phyloP scores from a whole-genome alignment of 306 rosid genomes.

The Trifolium fragiferum region DNA sequence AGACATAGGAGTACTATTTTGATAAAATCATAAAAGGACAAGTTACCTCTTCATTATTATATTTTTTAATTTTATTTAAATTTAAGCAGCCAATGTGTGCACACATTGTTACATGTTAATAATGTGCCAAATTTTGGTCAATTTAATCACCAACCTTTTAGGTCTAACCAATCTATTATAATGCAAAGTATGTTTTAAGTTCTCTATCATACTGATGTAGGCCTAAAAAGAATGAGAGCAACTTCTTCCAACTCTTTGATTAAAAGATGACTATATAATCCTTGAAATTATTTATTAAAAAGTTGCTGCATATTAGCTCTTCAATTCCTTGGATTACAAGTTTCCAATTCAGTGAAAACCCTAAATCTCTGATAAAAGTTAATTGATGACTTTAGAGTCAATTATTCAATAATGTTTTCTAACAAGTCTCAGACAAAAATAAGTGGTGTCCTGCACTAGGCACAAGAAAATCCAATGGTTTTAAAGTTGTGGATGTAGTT shows the following conservation, averaged over 20 bases:
- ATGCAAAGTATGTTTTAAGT: conserved; percentile 22
- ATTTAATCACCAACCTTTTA: conserved; percentile 48
- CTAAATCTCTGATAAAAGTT: conserved; percentile 12
- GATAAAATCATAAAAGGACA: conserved; percentile 37
- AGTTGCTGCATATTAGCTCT: neutral
- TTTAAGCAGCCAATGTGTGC: neutral
- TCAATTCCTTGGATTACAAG: neutral
- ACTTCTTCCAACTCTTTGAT: conserved; percentile 48
- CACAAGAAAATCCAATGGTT: neutral
- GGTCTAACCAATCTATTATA: conserved; percentile 46
- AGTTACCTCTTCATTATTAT: conserved; percentile 32
- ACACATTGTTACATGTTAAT: neutral
- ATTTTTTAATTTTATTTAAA: conserved; percentile 25
- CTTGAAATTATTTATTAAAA: conserved; percentile 22
- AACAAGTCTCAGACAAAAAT: neutral
- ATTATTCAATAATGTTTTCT: neutral
- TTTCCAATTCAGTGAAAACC: conserved; percentile 16
- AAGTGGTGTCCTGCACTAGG: neutral
- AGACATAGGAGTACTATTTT: conserved; percentile 42
- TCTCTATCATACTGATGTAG: conserved; percentile 46
- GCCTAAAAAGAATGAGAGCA: conserved; percentile 41
- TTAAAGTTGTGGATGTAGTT: neutral
- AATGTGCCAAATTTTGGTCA: conserved; percentile 40
- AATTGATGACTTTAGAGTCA: conserved; percentile 9
- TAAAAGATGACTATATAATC: conserved; percentile 24